These are phyloP conservation scores for Chaetomium globosum DNA, from an alignment of 2,329 filamentous ascomycete species.

Conservation along the genomic window DNA sequence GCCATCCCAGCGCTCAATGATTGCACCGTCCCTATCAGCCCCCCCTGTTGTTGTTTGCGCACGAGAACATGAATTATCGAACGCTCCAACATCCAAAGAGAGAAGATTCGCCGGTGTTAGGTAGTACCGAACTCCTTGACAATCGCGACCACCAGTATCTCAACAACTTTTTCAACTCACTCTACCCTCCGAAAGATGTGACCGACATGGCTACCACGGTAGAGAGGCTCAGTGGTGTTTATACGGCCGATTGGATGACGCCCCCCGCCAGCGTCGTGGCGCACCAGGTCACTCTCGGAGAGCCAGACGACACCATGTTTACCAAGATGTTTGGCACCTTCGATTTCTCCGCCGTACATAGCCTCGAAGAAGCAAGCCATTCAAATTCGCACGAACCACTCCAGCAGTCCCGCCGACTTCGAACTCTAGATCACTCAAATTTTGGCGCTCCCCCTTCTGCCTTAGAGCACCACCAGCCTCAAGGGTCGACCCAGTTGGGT, in stretches of 20 bases:
- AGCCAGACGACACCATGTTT: slow-evolving; percentile 6
- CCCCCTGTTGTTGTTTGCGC: not conserved
- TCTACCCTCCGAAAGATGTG: not conserved
- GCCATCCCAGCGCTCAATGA: not conserved
- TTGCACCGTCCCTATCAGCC: not conserved
- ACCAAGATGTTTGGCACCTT: slow-evolving; percentile 32
- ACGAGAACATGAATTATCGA: not conserved
- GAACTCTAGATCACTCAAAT: not conserved
- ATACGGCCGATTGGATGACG: slow-evolving; percentile 58
- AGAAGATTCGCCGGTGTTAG: not conserved
- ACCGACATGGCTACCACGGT: not conserved
- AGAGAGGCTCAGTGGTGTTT: slow-evolving; percentile 46
- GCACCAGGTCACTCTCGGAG: slow-evolving; percentile 43
- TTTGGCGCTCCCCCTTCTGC: not conserved
- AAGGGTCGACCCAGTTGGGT: not conserved
- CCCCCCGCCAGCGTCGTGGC: slow-evolving; percentile 69
- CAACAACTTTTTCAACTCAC: slow-evolving; percentile 6
- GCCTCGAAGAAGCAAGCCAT: not conserved
- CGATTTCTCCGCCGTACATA: not conserved
- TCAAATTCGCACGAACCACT: not conserved
- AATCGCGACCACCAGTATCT: not conserved
- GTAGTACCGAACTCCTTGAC: not conserved
- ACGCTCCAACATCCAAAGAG: not conserved
- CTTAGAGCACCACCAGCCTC: not conserved
- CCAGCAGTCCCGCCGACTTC: not conserved